phyloP scores from a whole-genome alignment of 768 basidiomycete genomes.

The Phylloporus sp. region DNA sequence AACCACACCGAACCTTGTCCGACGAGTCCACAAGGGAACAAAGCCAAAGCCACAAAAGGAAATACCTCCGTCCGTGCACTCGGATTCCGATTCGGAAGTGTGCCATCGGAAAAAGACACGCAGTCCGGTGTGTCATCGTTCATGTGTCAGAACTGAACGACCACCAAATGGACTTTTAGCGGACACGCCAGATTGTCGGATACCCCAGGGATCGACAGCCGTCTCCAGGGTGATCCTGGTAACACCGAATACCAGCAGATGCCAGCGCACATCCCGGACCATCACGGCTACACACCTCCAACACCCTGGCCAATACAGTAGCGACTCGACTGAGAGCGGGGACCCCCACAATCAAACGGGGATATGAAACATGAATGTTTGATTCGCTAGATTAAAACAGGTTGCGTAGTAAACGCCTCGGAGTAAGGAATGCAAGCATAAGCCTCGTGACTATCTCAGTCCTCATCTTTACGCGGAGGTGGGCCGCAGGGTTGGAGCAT shows the following conservation, averaged over 20 bases:
- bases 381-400: neutral
- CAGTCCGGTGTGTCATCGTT: neutral
- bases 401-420: neutral
- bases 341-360: neutral
- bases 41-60: slow-evolving; percentile 9
- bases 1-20: neutral
- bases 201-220: neutral
- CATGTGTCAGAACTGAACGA: neutral
- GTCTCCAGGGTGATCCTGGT: neutral
- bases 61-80: neutral
- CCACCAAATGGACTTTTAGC: no score
- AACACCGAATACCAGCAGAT: no score
- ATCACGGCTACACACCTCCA: no score
- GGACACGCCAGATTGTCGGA: no score
- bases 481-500: slow-evolving; percentile 96
- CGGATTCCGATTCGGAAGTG: neutral
- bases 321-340: no score
- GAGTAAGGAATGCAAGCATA: no score
- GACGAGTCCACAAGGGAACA: slow-evolving; percentile 8
- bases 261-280: no score
- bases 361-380: neutral
- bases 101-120: neutral
- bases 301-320: no score
- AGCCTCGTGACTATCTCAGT: slow-evolving; percentile 30
- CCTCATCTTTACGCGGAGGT: slow-evolving; percentile 86